Evolutionary conservation across 208 protist genomes (phyloP).

Genomic region (Trypanosoma cruzi): DNA sequence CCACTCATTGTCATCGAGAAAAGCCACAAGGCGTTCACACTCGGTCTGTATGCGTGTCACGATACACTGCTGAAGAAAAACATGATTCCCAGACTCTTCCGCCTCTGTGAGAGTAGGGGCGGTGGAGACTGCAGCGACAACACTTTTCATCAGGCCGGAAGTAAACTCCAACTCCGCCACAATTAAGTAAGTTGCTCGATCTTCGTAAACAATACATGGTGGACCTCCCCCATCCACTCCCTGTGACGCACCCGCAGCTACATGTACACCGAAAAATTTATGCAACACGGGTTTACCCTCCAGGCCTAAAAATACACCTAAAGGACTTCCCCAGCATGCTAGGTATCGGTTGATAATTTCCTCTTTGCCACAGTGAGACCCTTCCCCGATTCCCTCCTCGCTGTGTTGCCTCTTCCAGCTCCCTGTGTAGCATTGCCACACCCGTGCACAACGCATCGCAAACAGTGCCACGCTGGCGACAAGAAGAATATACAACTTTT

Average conservation of each 20-base stretch:
- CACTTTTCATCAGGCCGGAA: constrained; percentile 47
- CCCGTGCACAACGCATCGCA: constrained; percentile 50
- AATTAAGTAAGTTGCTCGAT: constrained; percentile 15
- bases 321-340: constrained; percentile 63
- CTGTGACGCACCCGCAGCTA: neutral
- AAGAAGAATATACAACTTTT: constrained; percentile 56
- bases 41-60: constrained; percentile 59
- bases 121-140: constrained; percentile 51
- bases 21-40: constrained; percentile 79
- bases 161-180: constrained; percentile 51
- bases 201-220: constrained; percentile 12
- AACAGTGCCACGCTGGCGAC: constrained; percentile 63
- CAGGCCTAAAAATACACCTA: constrained; percentile 49
- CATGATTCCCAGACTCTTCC: constrained; percentile 9
- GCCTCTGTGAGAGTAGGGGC: constrained; percentile 50
- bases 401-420: constrained; percentile 31
- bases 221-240: neutral
- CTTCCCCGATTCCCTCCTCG: constrained; percentile 10
- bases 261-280: constrained; percentile 27
- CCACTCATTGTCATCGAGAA: constrained; percentile 49
- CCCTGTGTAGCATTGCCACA: constrained; percentile 66
- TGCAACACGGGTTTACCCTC: constrained; percentile 2
- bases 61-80: constrained; percentile 55
- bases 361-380: constrained; percentile 47
- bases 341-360: constrained; percentile 56